Base-by-base conservation (phyloP, 805 yeast genomes). In the Saccharomycopsis sp. region DNA sequence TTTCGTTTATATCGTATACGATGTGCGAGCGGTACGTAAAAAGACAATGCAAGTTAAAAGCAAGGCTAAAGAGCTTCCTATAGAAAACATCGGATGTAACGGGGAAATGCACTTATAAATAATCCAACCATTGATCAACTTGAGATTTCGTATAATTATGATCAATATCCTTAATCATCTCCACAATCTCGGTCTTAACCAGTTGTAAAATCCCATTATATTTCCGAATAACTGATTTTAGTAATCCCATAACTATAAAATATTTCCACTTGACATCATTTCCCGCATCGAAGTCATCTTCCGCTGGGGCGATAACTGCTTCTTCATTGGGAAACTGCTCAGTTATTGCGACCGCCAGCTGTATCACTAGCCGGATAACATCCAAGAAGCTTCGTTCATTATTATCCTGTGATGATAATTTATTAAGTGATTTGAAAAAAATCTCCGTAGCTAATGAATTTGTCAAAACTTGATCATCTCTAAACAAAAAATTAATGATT, bases 401-500 rank as follows among this genome's bases (percentile, higher is more conserved):
- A 14, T 35, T 23, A 4, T 43, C 16, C 4, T 4, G 16, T 5
- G 31, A 4, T 4, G 37, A 22, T 23, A 34, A 14, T 11, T 27
- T 37, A 17, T 11, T 13, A n/a, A 43, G 14, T 7, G 17, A 14
- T 19, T 32, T 23, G 39, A 38, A 38, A 23, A 40, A 29, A 4
- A 40, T 16, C 28, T 44, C 48, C 11, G 35, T 44, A 7, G 44
- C 44, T 23, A 44, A 19, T n/a, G 48, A 40, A 35, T 44, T 44
- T 11, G 48, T 32, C 4, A 44, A 23, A 4, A 34, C 40, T 17
- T 26, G 31, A 27, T 21, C 14, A 42, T 65, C 67, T 14, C 59
- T 53, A 47, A 76, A 66, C 4, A 77, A 57, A 48, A 66, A 68
- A 33, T 66, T 58, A 28, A 77, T 58, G 32, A 76, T 57, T n/a